These are phyloP conservation scores for Zygosaccharomyces bailii DNA, from an alignment of 805 yeast species.

Conservation along the genomic window DNA sequence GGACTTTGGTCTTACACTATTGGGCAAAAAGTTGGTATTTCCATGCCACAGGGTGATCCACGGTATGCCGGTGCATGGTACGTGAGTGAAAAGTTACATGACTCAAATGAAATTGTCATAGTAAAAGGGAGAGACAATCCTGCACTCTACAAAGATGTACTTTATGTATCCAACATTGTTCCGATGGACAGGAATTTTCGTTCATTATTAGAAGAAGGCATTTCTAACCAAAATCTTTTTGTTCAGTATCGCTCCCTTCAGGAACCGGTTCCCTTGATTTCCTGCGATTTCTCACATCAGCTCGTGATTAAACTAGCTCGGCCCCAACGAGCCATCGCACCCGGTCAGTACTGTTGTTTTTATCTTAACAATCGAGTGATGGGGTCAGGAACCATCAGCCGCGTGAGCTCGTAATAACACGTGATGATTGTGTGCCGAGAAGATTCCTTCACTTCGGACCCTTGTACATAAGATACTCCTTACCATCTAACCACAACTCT, in stretches of 20 bases:
- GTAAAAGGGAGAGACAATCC: slow-evolving; percentile 66
- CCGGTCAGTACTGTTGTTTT: slow-evolving; percentile 81
- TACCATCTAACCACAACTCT: background rate
- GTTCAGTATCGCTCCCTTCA: slow-evolving; percentile 78
- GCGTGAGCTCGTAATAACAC: slow-evolving; percentile 3
- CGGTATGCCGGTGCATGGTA: slow-evolving; percentile 78
- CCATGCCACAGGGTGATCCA: slow-evolving; percentile 89
- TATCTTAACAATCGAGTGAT: slow-evolving; percentile 64
- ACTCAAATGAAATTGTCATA: slow-evolving; percentile 70
- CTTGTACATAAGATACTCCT: slow-evolving; percentile 3
- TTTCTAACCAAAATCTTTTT: slow-evolving; percentile 29
- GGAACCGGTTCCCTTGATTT: slow-evolving; percentile 43
- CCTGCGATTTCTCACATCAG: slow-evolving; percentile 18
- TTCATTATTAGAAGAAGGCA: slow-evolving; percentile 4
- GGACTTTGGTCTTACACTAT: slow-evolving; percentile 96
- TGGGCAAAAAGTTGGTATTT: slow-evolving; percentile 70
- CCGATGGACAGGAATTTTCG: slow-evolving; percentile 10
- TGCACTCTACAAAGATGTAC: slow-evolving; percentile 45
- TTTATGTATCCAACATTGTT: slow-evolving; percentile 42
- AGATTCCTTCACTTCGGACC: background rate
- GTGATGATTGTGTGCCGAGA: slow-evolving; percentile 1
- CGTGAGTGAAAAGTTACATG: slow-evolving; percentile 64
- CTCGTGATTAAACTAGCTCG: slow-evolving; percentile 40
- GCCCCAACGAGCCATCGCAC: slow-evolving; percentile 71
- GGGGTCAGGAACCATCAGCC: slow-evolving; percentile 50